Base-by-base conservation (phyloP, 2,329 filamentous ascomycete species). In the Talaromyces sp. region DNA sequence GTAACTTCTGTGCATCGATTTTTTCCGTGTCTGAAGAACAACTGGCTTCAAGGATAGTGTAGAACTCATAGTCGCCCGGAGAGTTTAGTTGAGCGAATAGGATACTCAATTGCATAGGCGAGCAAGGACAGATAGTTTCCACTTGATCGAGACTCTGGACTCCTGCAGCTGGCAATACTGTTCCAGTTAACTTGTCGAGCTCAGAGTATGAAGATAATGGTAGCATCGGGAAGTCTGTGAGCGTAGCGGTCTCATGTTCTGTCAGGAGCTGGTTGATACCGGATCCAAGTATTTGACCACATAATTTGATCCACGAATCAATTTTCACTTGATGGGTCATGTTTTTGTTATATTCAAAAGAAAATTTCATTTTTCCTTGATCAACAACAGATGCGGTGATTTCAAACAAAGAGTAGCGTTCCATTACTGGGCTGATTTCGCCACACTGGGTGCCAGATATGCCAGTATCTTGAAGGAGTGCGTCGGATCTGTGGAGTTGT, bases 401-500 rank as follows among this genome's bases (percentile, higher is more conserved):
- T 50, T 50, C 44, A 5, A 72, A 62, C 68, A 72, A 69, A 4
- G 68, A 61, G 50, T 72, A 69, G 4, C 61, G 61, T n/a, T 64
- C 34, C 12, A 68, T 62, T 18, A 69, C 62, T 1, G 59, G 56
- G 9, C 60, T 47, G 18, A 71, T 14, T 1, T 63, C 67, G n/a
- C 30, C 34, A 5, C 51, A 44, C 7, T 50, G 8, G n/a, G 44
- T 27, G 44, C 44, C 16, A 7, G 44, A 50, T 23, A 50, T 50
- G 4, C 12, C 70, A 28, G 10, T 56, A 28, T 63, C 47, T 47
- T 36, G 33, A 27, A 56, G 23, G 16, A 56, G 36, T 16, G 30
- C 14, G 30, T 59, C 47, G 12, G 40, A 14, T 54, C 56, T 31
- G 2, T 58, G 28, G 1, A 58, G 27, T 36, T 58, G 57, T 28